Evolutionary conservation across 2,329 filamentous ascomycete species (phyloP), one percentile per base, ranked within the genome.

Genomic region (Pestalotiopsis sp.): DNA sequence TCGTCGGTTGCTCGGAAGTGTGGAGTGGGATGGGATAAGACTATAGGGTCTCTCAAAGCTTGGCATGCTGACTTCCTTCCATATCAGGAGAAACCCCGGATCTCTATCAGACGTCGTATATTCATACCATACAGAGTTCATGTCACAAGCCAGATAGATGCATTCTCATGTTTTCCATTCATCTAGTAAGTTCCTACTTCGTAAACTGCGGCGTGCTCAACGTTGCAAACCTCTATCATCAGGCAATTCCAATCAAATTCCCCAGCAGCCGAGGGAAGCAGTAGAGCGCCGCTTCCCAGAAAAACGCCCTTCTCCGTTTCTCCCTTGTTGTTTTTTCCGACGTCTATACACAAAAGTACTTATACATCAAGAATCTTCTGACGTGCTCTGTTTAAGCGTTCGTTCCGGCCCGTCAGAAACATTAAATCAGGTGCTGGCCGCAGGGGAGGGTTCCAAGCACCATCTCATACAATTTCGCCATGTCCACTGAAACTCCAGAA

Each of bases 301-400:
- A 58, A 31, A 64, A 64, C 61, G 61, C 61, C 61, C 41, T 27
- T 64, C 61, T 52, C 38, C 38, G 40, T 64, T 27, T 13, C 59
- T 62, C 59, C 59, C 59, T 38, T 36, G 31, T 36, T 36, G 31
- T 36, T 36, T 62, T 41, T 36, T 52, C 61, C 38, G 61, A 64
- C 41, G 25, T 64, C 61, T 64, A 64, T 64, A 64, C 61, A 64
- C 61, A 64, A 64, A 64, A 64, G 40, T 62, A 64, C 40, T 45
- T 25, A 40, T 64, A 49, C 61, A 49, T 49, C 61, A 52, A 45
- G 7, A 17, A 45, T 49, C 23, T 49, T 40, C 4, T 64, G 27
- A 49, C 40, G 41, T 52, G 23, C 14, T 38, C 11, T 14, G 17
- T 23, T 23, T 49, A 36, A 62, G 59, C 27, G 9, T 62, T 40